These are phyloP conservation scores for Chrysanthemum seticuspe DNA, from an alignment of 129 eudicot species.

Conservation along the genomic window DNA sequence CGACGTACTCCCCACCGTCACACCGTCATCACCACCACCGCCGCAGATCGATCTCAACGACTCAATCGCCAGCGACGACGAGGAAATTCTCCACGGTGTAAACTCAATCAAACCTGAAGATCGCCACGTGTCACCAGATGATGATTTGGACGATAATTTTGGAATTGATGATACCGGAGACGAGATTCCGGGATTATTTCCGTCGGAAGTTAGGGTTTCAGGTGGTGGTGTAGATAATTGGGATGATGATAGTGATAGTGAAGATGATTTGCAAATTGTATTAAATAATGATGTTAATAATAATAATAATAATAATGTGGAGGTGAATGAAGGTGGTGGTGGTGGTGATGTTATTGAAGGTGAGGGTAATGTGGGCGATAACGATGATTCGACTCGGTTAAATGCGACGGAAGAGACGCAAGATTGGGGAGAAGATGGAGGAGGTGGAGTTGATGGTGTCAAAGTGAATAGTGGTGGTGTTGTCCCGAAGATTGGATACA, in stretches of 20 bases:
- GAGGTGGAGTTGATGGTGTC: conserved; percentile 53
- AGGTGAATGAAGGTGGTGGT: conserved; percentile 74
- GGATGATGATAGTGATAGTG: conserved; percentile 79
- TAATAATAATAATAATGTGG: conserved; percentile 49
- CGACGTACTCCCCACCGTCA: conserved; percentile 52
- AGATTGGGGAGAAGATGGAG: conserved; percentile 89
- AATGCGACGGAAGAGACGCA: conserved; percentile 50
- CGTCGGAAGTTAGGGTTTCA: conserved; percentile 36
- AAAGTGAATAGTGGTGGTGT: conserved; percentile 11
- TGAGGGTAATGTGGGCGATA: conserved; percentile 28
- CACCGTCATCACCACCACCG: neutral
- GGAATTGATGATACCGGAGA: conserved; percentile 36
- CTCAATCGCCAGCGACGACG: conserved; percentile 44
- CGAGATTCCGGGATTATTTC: conserved; percentile 63
- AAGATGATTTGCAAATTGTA: conserved; percentile 92
- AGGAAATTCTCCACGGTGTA: conserved; percentile 53
- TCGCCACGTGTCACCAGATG: no score
- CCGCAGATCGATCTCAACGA: conserved; percentile 55
- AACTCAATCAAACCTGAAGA: conserved; percentile 26
- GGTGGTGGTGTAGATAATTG: conserved; percentile 54
- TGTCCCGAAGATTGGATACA: conserved; percentile 45
- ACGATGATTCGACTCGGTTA: no score
- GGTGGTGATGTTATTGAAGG: conserved; percentile 66
- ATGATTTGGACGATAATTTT: conserved; percentile 17
- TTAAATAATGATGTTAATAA: conserved; percentile 93